Base-by-base conservation (phyloP, 768 basidiomycete genomes). In the Boletus insuetus region DNA sequence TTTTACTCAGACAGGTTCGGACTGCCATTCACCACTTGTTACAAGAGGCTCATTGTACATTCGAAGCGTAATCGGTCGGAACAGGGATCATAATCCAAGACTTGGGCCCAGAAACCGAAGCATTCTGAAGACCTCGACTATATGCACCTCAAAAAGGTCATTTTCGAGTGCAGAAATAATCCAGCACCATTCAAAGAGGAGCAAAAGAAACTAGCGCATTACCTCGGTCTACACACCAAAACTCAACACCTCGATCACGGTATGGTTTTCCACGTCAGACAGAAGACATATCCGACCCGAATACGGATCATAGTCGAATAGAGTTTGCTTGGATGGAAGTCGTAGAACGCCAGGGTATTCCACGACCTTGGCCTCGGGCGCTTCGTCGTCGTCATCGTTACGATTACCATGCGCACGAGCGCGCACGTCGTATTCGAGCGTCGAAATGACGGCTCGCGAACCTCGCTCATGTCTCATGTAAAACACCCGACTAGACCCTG, bases 291-390 rank as follows among this genome's bases (percentile, higher is more conserved):
- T 37, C 35, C 55, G 53, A 2, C 64, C 65, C 0, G 42, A 50
- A 47, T 67, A 66, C 4, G 63, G 55, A 50, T 66, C 65, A 40
- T 61, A 67, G 46, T 67, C 62, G 31, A 37, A 22, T 13, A 67
- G 24, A 13, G 19, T 20, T 14, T 46, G 46, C 2, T 22, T 11
- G 6, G 41, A 14, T 13, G 58, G 38, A 29, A 47, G 49, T 3
- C 29, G 44, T 7, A 56, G 26, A 24, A 61, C 37, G 10, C 4
- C 51, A 24, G 41, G 46, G 32, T 64, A 56, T 6, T 64, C 49
- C 0, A 34, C 9, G 13, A 46, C 29, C 35, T 42, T 55, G 46
- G 39, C 44, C 22, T 10, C 10, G 4, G 8, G 12, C 3, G 22
- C 20, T 10, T 22, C 32, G 5, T 26, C 24, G 4, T 4, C 7